Evolutionary conservation across 176 grass and related monocot genomes (phyloP), one percentile per base, ranked within the genome.

Genomic region (Cenchrus purpureus): DNA sequence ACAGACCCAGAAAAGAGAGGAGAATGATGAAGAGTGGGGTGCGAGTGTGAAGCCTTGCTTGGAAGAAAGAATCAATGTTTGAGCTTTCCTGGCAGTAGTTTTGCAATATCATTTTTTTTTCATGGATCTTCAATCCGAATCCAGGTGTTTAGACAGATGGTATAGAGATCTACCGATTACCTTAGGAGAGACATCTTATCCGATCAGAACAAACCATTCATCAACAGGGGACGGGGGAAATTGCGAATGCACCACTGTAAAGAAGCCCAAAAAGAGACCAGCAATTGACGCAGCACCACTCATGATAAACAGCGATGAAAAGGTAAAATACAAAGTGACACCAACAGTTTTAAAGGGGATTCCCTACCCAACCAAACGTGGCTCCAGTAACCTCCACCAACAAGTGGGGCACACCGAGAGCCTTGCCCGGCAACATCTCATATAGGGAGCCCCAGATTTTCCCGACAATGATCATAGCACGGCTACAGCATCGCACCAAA

Each of bases 391-490:
- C 29, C 71, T 25, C 15, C 49, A 10, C 28, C 50, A 29, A 28
- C 44, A 13, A 50, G 46, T 73, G 49, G 71, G 71, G 8, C 8
- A 19, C 25, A 54, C 14, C 15, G 14, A 49, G 17, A 40, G 57
- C 55, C 54, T 11, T 70, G 29, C 79, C 79, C 25, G 16, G 86
- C 45, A 55, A 44, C 79, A 77, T 82, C 79, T 54, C 55, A 78
- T 51, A 63, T 8, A 44, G 79, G 73, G 31, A 76, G 57, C 89
- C 59, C 73, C 67, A 87, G 37, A 54, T 83, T 82, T 59, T 65
- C 65, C 72, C 65, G 48, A 82, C 58, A 83, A 83, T 16, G 86
- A 86, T 82, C 74, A 87, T 83, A 83, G 34, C 79, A 90, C 57
- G 13, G 49, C 73, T 50, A 86, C 28, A 28, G 31, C 46, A 10